Percentiles rank a stretch among this genome's conserved stretches.
phyloP scores from a whole-genome alignment of 1,284 basidiomycete species.

The Testicularia cyperi region DNA sequence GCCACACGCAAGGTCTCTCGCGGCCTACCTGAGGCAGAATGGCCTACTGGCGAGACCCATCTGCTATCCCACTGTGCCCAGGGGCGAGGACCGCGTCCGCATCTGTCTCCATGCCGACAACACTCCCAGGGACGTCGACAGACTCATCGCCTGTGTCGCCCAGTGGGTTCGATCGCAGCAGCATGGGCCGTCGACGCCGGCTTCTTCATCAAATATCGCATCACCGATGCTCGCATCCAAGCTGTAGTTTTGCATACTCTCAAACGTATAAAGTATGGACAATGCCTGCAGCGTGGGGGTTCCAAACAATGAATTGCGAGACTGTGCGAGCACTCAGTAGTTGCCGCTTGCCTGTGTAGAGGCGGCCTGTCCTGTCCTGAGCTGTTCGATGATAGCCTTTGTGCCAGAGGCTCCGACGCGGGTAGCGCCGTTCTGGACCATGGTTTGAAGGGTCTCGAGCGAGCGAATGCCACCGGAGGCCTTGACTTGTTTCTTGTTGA shows the following conservation, averaged over 20 bases:
- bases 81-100: constrained; percentile 76
- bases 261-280: no score
- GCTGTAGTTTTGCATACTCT: constrained; percentile 13
- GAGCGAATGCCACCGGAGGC: constrained; percentile 47
- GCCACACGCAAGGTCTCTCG: constrained; percentile 71
- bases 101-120: constrained; percentile 81
- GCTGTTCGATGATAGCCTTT: constrained; percentile 43
- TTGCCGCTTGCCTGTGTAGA: neutral
- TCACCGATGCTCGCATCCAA: constrained; percentile 11
- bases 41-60: constrained; percentile 77
- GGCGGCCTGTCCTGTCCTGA: constrained; percentile 7
- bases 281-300: no score
- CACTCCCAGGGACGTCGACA: constrained; percentile 68
- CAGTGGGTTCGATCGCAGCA: constrained; percentile 6
- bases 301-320: neutral
- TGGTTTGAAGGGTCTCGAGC: constrained; percentile 27
- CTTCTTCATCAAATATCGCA: no score
- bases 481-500: constrained; percentile 39
- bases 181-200: no score
- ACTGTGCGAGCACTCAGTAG: no score
- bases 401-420: constrained; percentile 51
- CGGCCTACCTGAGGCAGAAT: constrained; percentile 67
- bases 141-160: constrained; percentile 30
- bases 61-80: constrained; percentile 73
- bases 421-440: constrained; percentile 45